A percentile compares a stretch with the other conserved stretches of the same genome.
These are phyloP conservation scores for Candida sanyaensis DNA, from an alignment of 1,139 yeast genomes.

Conservation along the genomic window DNA sequence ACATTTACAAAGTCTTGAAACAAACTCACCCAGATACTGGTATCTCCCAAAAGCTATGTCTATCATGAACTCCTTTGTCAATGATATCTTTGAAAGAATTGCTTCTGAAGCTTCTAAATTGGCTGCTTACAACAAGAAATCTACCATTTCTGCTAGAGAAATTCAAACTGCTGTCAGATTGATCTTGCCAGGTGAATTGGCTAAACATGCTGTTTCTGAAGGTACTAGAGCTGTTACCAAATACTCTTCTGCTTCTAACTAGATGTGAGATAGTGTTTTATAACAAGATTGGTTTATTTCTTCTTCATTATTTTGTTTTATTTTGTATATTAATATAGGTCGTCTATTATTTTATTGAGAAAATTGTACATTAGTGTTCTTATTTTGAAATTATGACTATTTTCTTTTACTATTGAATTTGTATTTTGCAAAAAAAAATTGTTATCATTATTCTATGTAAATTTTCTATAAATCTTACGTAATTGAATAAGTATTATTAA, in stretches of 20 bases:
- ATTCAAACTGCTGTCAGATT: constrained; percentile 99
- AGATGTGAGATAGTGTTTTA: constrained; percentile 27
- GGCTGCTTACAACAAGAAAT: constrained; percentile 99
- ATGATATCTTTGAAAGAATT: constrained; percentile 92
- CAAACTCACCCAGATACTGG: constrained; percentile 99
- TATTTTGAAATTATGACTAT: constrained; percentile 5
- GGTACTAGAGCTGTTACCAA: constrained; percentile 99
- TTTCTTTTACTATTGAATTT: not conserved
- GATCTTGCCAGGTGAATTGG: constrained; percentile 99
- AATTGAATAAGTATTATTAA: not conserved
- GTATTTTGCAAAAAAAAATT: no score
- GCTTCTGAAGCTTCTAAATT: constrained; percentile 98
- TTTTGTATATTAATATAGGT: constrained; percentile 11
- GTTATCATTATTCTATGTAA: not conserved
- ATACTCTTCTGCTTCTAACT: constrained; percentile 84
- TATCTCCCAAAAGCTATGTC: constrained; percentile 99
- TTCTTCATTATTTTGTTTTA: constrained; percentile 5
- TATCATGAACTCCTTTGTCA: constrained; percentile 97
- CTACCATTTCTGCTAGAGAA: constrained; percentile 98
- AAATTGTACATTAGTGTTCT: constrained; percentile 20
- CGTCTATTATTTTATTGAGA: constrained; percentile 1
- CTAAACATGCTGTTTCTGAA: constrained; percentile 98
- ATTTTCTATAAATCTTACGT: not conserved
- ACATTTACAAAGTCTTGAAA: constrained; percentile 97
- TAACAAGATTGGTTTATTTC: constrained; percentile 6